These are phyloP conservation scores for Podospora anserina DNA, from an alignment of 495 filamentous ascomycete species.

Conservation along the genomic window DNA sequence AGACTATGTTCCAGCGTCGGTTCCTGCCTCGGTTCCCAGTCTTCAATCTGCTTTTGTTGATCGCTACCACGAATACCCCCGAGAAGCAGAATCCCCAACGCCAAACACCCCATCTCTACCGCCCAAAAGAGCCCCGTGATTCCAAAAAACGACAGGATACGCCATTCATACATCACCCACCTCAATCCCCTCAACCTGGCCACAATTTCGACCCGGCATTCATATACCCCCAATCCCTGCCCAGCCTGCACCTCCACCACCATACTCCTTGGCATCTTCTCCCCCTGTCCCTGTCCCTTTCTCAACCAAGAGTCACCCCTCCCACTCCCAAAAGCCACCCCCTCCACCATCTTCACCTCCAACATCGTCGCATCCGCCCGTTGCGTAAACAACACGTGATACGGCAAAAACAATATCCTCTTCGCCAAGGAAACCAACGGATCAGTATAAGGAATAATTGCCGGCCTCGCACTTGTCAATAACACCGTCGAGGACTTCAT, in stretches of 20 bases:
- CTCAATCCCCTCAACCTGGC: slow-evolving; percentile 73
- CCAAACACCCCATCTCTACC: slow-evolving; percentile 60
- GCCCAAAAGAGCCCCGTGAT: slow-evolving; percentile 72
- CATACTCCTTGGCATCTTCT: slow-evolving; percentile 55
- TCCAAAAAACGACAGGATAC: slow-evolving; percentile 61
- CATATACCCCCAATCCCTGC: slow-evolving; percentile 70
- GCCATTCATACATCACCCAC: slow-evolving; percentile 83
- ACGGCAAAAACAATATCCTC: slow-evolving; percentile 44
- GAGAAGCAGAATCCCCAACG: slow-evolving; percentile 35
- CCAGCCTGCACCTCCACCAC: slow-evolving; percentile 66
- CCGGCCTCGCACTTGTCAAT: slow-evolving; percentile 18
- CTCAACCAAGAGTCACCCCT: background rate
- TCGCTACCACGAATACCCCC: background rate
- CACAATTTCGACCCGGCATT: slow-evolving; percentile 60
- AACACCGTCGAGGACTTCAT: background rate
- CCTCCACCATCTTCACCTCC: slow-evolving; percentile 48
- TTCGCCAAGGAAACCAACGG: slow-evolving; percentile 36
- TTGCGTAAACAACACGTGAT: slow-evolving; percentile 48
- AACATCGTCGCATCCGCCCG: slow-evolving; percentile 36
- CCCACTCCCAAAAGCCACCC: slow-evolving; percentile 53
- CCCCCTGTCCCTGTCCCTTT: slow-evolving; percentile 33
- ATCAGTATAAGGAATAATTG: slow-evolving; percentile 42
- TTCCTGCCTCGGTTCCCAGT: background rate
- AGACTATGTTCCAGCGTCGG: slow-evolving; percentile 12
- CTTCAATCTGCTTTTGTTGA: background rate